Conservation (phyloP, 495 filamentous ascomycete genomes). For the Cudoniella acicularis region DNA sequence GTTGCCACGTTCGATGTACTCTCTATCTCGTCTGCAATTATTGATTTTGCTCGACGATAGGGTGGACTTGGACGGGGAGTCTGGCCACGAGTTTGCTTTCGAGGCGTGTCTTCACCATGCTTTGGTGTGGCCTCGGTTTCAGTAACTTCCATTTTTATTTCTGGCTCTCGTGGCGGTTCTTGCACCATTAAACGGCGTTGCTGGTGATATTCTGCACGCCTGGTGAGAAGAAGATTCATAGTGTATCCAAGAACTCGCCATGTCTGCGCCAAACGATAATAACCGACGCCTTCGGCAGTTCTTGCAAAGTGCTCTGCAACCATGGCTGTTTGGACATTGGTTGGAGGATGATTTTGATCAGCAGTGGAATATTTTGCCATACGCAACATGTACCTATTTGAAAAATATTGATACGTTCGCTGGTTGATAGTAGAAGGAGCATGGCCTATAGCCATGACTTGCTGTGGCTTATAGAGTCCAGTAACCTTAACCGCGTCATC, state of each 20-base stretch:
- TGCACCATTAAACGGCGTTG: slow-evolving; percentile 34
- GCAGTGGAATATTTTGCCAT: slow-evolving; percentile 30
- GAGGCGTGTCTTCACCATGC: slow-evolving; percentile 31
- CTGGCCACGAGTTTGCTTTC: slow-evolving; percentile 27
- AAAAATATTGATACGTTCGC: slow-evolving; percentile 55
- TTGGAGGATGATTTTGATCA: slow-evolving; percentile 34
- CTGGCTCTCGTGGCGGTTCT: slow-evolving; percentile 4
- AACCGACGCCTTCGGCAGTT: slow-evolving; percentile 53
- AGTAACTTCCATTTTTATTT: not conserved
- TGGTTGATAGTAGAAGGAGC: slow-evolving; percentile 52
- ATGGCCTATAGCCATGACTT: slow-evolving; percentile 59
- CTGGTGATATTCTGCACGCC: slow-evolving; percentile 54
- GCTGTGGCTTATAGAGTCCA: slow-evolving; percentile 49
- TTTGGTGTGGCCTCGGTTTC: not conserved
- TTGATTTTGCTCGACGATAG: slow-evolving; percentile 27
- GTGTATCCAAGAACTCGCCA: slow-evolving; percentile 68
- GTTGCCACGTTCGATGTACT: slow-evolving; percentile 77
- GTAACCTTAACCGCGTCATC: slow-evolving; percentile 58
- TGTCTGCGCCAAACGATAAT: slow-evolving; percentile 66
- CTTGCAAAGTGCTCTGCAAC: slow-evolving; percentile 61
- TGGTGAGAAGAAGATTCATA: slow-evolving; percentile 54
- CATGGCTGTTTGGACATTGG: slow-evolving; percentile 37
- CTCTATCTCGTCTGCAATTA: slow-evolving; percentile 53
- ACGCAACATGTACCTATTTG: slow-evolving; percentile 51
- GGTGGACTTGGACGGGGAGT: slow-evolving; percentile 14